Evolutionary conservation across 345 rosid species (phyloP), one percentile per base, ranked within the genome.

Genomic region (Lepidium aucheri): DNA sequence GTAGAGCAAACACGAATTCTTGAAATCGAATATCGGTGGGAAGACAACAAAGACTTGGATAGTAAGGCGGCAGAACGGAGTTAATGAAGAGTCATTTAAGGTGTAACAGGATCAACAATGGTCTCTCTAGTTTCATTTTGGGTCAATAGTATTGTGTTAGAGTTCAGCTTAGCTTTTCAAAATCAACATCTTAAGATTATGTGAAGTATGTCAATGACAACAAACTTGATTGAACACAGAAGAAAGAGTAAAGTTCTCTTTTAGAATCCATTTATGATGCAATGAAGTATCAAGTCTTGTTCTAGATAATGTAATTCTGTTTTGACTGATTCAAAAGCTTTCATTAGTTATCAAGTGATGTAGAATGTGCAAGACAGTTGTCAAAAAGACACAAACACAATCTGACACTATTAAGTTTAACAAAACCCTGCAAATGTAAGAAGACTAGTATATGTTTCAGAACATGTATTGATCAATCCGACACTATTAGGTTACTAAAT

Each of bases 141-240:
- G 61, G 34, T 57, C 18, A 26, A 39, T 4, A 38, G 17, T 57
- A 12, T 13, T 38, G 18, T 57, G 46, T 8, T 39, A 22, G 5
- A 52, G 8, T 28, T n/a, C 30, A 39, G 46, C 32, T 57, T 57
- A n/a, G 35, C 35, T n/a, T 38, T 20, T 28, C 12, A 40, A 20
- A 51, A 2, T 26, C 28, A 2, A 36, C 38, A 3, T 14, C 20
- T 26, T 20, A 7, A n/a, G 54, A 15, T 13, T 26, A 11, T 13
- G 5, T 39, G 43, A 39, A 13, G 7, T 14, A n/a, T 14, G 45
- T 41, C n/a, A n/a, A 47, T 92, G 88, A 66, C n/a, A 83, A 84
- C 71, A 64, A 90, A 85, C 81, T 64, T 86, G 74, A 85, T 94
- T 0, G 96, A 93, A 84, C 89, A 24, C 96, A 84, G 76, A 76